Conservation (phyloP, 148 eudicot genomes). For the Spergularia marina region DNA sequence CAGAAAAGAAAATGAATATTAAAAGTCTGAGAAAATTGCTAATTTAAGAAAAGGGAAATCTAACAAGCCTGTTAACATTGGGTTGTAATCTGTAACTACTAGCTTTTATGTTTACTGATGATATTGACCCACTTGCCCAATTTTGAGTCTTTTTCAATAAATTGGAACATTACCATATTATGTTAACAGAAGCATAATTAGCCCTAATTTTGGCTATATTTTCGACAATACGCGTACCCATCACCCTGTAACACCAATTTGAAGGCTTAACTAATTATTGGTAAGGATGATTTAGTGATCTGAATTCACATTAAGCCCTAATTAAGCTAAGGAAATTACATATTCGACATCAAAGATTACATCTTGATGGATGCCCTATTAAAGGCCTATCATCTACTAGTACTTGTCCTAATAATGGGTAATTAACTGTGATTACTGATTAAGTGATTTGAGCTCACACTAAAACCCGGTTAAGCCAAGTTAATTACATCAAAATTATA, state of each 20-base stretch:
- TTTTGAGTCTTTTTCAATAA: constrained; percentile 22
- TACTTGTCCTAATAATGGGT: no score
- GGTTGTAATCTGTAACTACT: constrained; percentile 21
- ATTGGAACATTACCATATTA: constrained; percentile 11
- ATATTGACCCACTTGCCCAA: constrained; percentile 19
- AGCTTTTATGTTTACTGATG: constrained; percentile 5
- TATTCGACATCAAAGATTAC: neutral
- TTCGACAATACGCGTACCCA: constrained; percentile 9
- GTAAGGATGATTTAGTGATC: neutral
- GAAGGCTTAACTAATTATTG: constrained; percentile 21
- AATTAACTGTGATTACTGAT: no score
- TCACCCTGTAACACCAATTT: constrained; percentile 22
- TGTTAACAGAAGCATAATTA: constrained; percentile 12
- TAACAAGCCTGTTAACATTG: constrained; percentile 9
- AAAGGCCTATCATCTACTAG: no score
- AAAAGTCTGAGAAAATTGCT: neutral
- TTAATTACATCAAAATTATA: no score
- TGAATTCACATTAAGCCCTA: constrained; percentile 25
- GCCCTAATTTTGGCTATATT: constrained; percentile 33
- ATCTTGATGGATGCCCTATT: no score
- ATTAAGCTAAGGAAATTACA: constrained; percentile 15
- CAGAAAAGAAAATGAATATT: neutral
- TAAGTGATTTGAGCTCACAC: no score
- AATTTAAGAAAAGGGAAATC: constrained; percentile 19
- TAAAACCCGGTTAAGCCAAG: no score